These are phyloP conservation scores for Beauveria scarabaeidicola DNA, from an alignment of 2,329 filamentous ascomycete genomes.

Conservation along the genomic window DNA sequence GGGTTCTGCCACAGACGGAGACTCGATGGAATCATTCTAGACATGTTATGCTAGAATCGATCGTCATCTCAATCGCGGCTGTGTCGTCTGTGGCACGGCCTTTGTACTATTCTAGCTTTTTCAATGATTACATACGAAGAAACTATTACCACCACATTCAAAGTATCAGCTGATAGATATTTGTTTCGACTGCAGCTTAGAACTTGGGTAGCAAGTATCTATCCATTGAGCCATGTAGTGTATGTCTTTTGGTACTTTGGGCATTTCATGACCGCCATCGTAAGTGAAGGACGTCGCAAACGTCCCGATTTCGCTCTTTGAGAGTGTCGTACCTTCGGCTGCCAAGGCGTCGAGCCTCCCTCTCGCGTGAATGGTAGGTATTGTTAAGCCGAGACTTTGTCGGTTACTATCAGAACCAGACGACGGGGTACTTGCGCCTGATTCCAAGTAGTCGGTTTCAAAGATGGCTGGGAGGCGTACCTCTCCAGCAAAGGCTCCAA, in stretches of 20 bases:
- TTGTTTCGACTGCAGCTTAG: no score
- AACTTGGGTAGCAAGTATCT: no score
- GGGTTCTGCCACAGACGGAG: no score
- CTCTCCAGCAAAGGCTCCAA: not conserved
- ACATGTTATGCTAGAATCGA: no score
- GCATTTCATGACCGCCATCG: constrained; percentile 1
- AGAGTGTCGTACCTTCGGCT: not conserved
- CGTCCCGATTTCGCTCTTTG: not conserved
- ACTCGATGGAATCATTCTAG: no score
- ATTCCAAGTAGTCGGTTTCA: not conserved
- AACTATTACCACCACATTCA: no score
- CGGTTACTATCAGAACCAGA: not conserved
- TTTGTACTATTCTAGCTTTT: no score
- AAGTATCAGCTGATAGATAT: no score
- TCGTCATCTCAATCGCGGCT: no score
- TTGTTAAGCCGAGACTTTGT: not conserved
- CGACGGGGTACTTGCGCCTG: not conserved
- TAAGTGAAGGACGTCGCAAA: not conserved
- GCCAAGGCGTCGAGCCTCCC: not conserved
- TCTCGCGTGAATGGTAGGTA: not conserved
- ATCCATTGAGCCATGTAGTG: not conserved
- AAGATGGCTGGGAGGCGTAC: not conserved
- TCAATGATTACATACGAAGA: no score
- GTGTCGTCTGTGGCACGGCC: no score
- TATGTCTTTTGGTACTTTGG: not conserved